A percentile compares a stretch with the other conserved stretches of the same genome.
Evolutionary conservation across 495 filamentous ascomycete genomes (phyloP).

Genomic region (Neurospora sp.): DNA sequence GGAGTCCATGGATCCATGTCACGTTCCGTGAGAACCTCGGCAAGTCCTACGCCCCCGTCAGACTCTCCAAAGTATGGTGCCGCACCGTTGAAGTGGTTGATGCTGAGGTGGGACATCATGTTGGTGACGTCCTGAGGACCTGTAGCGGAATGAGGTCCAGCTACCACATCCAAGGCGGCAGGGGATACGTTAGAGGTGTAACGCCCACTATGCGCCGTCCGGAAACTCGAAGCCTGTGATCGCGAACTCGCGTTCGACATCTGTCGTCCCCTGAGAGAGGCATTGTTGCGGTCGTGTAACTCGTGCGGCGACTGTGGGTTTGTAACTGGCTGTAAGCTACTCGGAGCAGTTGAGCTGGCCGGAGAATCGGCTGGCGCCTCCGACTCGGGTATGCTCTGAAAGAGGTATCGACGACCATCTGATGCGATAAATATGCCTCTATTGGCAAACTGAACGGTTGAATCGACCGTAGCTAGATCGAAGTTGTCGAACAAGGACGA

Average conservation of each 20-base stretch:
- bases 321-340: not conserved
- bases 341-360: not conserved
- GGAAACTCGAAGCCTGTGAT: not conserved
- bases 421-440: slow-evolving; percentile 20
- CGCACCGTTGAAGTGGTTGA: slow-evolving; percentile 16
- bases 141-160: not conserved
- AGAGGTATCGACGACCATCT: slow-evolving; percentile 20
- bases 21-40: slow-evolving; percentile 20
- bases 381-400: slow-evolving; percentile 19
- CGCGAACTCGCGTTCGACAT: slow-evolving; percentile 12
- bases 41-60: slow-evolving; percentile 24
- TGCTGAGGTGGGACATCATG: slow-evolving; percentile 16
- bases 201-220: not conserved
- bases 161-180: not conserved
- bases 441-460: slow-evolving; percentile 21
- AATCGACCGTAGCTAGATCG: slow-evolving; percentile 19
- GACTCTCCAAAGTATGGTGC: slow-evolving; percentile 19
- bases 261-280: slow-evolving; percentile 12
- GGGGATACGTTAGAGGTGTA: not conserved
- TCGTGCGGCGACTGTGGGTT: slow-evolving; percentile 1
- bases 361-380: not conserved
- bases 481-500: slow-evolving; percentile 25
- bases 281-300: slow-evolving; percentile 3
- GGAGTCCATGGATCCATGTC: slow-evolving; percentile 4
- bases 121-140: slow-evolving; percentile 8